phyloP scores from a whole-genome alignment of 805 yeast genomes.

The Teunomyces atbi region DNA sequence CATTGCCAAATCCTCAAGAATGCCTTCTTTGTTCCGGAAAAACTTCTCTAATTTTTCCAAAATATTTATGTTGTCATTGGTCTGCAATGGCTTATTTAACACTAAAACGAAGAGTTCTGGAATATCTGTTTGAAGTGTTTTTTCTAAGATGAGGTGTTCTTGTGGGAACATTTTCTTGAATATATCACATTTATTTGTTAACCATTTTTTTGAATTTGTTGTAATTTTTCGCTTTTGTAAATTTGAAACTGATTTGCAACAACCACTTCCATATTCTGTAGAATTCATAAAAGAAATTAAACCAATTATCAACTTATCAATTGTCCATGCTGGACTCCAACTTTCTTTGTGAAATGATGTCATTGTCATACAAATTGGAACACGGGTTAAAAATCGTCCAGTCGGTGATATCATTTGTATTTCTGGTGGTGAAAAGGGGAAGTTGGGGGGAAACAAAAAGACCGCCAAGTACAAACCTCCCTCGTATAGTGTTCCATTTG shows the following conservation, averaged over 20 bases:
- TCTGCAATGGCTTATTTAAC: not conserved
- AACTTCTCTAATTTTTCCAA: not conserved
- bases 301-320: conserved; percentile 14
- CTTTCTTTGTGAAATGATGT: conserved; percentile 14
- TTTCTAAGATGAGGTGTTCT: conserved; percentile 11
- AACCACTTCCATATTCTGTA: conserved; percentile 12
- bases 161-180: conserved; percentile 12
- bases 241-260: not conserved
- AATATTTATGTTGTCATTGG: not conserved
- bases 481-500: conserved; percentile 10
- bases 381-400: conserved; percentile 11
- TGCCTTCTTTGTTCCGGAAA: not conserved
- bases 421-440: conserved; percentile 17
- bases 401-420: conserved; percentile 18
- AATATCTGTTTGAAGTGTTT: not conserved
- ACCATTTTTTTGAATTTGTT: conserved; percentile 13
- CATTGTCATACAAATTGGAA: conserved; percentile 13
- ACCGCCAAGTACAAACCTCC: conserved; percentile 16
- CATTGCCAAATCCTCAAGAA: not conserved
- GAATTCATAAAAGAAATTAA: conserved; percentile 17
- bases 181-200: conserved; percentile 9
- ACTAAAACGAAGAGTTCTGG: not conserved
- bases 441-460: conserved; percentile 14
- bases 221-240: conserved; percentile 6
- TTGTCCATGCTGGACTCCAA: conserved; percentile 18